Evolutionary conservation across 108 stramenopile genomes (phyloP).

Genomic region (Bacterosira constricta): DNA sequence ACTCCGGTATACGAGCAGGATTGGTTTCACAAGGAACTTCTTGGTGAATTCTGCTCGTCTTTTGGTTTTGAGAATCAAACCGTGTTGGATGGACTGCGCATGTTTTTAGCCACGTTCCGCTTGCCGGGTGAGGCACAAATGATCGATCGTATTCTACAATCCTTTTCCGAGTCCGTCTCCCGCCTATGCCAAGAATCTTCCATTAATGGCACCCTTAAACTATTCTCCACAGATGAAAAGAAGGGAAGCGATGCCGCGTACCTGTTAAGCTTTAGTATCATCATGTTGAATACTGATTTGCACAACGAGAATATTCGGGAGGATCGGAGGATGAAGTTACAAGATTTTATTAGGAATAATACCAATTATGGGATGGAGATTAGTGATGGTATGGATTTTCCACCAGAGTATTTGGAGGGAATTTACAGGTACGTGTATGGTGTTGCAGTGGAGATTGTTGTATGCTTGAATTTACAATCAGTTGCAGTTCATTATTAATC

Average conservation of each 20-base stretch:
- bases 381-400: conserved; percentile 87
- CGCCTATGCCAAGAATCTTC: conserved; percentile 81
- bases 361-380: conserved; percentile 92
- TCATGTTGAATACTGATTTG: conserved; percentile 98
- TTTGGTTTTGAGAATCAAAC: conserved; percentile 88
- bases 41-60: conserved; percentile 69
- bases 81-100: conserved; percentile 86
- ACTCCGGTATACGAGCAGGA: conserved; percentile 76
- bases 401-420: conserved; percentile 82
- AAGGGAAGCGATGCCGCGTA: conserved; percentile 91
- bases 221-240: conserved; percentile 85
- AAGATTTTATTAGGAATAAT: conserved; percentile 92
- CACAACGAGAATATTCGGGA: conserved; percentile 96
- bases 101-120: conserved; percentile 94
- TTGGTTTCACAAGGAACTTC: conserved; percentile 90
- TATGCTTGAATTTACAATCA: neutral
- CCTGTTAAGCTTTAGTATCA: conserved; percentile 93
- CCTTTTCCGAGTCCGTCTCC: conserved; percentile 88
- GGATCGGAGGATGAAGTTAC: conserved; percentile 92
- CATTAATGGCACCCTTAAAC: conserved; percentile 50
- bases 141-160: conserved; percentile 89
- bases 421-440: conserved; percentile 65
- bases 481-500: neutral
- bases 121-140: conserved; percentile 94
- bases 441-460: neutral